These are phyloP conservation scores for Suhomyces yuchorum DNA, from an alignment of 1,139 yeast genomes.

Conservation along the genomic window DNA sequence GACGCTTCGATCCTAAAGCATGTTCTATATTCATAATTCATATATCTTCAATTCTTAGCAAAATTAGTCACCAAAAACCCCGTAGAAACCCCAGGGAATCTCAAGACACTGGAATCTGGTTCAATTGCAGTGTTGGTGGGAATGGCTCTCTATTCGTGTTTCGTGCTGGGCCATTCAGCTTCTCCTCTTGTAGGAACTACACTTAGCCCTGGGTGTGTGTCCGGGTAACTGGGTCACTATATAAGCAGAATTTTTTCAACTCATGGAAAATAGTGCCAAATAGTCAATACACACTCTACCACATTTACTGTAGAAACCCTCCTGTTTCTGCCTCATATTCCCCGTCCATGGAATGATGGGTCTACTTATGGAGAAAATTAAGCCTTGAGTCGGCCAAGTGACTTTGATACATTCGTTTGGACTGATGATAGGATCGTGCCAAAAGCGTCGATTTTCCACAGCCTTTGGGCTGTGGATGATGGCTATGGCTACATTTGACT, in stretches of 20 bases:
- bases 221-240: slow-evolving; percentile 15
- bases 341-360: slow-evolving; percentile 57
- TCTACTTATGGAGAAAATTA: slow-evolving; percentile 69
- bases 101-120: background rate
- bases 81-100: background rate
- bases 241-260: slow-evolving; percentile 1
- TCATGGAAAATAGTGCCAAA: background rate
- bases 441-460: slow-evolving; percentile 16
- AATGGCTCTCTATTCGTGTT: background rate
- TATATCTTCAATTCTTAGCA: background rate
- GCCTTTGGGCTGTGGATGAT: slow-evolving; percentile 4
- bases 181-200: background rate
- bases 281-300: slow-evolving; percentile 7
- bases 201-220: slow-evolving; percentile 2
- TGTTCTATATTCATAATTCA: background rate
- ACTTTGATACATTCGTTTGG: slow-evolving; percentile 45
- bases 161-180: background rate
- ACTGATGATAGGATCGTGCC: slow-evolving; percentile 47
- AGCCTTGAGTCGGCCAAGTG: slow-evolving; percentile 45
- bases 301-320: slow-evolving; percentile 30
- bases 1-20: background rate
- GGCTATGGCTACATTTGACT: slow-evolving; percentile 6
- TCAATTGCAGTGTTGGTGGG: background rate
- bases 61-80: background rate
- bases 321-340: slow-evolving; percentile 77